Percentiles rank a stretch among this genome's conserved stretches.
These are phyloP conservation scores for Coniochaeta hoffmannii DNA, from an alignment of 2,329 filamentous ascomycete species.

Conservation along the genomic window DNA sequence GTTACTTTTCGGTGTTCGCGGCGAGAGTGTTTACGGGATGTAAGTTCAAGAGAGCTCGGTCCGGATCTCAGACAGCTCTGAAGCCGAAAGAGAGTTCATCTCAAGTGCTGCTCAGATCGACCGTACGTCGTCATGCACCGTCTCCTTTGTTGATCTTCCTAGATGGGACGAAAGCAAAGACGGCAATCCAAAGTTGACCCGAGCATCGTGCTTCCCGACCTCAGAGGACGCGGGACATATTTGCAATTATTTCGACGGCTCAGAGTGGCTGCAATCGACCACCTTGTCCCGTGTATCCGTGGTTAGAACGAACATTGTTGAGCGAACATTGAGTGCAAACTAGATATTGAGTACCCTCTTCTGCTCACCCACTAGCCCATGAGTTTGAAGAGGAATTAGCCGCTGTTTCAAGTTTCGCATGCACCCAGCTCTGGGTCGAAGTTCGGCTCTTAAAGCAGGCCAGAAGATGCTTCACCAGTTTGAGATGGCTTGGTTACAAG, in stretches of 20 bases:
- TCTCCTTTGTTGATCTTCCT: constrained; percentile 10
- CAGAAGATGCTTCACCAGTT: constrained; percentile 6
- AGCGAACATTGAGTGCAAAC: constrained; percentile 13
- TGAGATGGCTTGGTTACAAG: background rate
- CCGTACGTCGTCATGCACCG: constrained; percentile 7
- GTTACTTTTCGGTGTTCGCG: background rate
- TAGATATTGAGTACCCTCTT: constrained; percentile 11
- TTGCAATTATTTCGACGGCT: constrained; percentile 6
- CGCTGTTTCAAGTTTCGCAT: constrained; percentile 17
- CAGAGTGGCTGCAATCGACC: constrained; percentile 6
- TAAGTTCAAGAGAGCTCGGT: background rate
- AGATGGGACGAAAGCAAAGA: constrained; percentile 11
- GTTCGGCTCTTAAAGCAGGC: constrained; percentile 14
- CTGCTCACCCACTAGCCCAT: constrained; percentile 5
- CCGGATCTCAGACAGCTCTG: background rate
- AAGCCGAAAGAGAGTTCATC: too few relatives aligned
- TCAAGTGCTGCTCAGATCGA: constrained; percentile 8
- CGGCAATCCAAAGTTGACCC: constrained; percentile 2
- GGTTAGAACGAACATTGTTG: constrained; percentile 7
- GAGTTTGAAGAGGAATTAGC: constrained; percentile 17
- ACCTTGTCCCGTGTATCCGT: constrained; percentile 11
- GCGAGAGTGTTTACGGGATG: background rate
- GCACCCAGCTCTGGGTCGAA: constrained; percentile 10
- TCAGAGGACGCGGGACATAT: constrained; percentile 9
- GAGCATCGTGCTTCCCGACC: constrained; percentile 8